phyloP scores from a whole-genome alignment of 106 monocot genomes.

The Acorus gramineus region DNA sequence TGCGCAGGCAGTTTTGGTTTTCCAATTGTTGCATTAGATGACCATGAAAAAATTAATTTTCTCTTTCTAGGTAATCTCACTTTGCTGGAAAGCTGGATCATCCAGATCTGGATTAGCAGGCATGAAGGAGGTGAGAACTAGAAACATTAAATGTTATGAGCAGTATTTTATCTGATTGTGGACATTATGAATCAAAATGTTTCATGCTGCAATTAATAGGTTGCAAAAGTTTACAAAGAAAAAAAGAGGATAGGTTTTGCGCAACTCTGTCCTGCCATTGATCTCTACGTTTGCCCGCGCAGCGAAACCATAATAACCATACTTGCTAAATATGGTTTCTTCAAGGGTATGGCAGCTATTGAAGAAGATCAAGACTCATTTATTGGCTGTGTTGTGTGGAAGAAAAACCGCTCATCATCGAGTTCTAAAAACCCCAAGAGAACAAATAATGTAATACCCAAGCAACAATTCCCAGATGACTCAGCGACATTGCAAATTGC shows the following conservation, averaged over 20 bases:
- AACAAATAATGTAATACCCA: conserved; percentile 7
- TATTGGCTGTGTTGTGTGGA: conserved; percentile 76
- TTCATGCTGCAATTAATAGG: conserved; percentile 15
- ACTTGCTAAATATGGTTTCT: conserved; percentile 73
- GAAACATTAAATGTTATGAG: too few species aligned
- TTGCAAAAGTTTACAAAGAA: conserved; percentile 45
- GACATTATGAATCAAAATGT: neutral
- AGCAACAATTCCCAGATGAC: conserved; percentile 12
- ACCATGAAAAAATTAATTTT: neutral
- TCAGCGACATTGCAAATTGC: conserved; percentile 7
- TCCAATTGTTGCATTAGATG: too few species aligned
- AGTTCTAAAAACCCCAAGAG: conserved; percentile 18
- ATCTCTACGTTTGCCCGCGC: conserved; percentile 74
- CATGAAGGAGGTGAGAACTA: conserved; percentile 54
- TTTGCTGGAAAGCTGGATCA: conserved; percentile 66
- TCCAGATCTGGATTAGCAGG: conserved; percentile 38
- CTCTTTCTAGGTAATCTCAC: conserved; percentile 53
- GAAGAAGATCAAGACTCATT: conserved; percentile 65
- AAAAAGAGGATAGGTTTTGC: conserved; percentile 61
- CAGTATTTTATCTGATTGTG: too few species aligned
- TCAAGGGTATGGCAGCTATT: conserved; percentile 60
- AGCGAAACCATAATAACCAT: conserved; percentile 72
- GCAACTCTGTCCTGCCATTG: conserved; percentile 39
- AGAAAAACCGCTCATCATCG: conserved; percentile 24
- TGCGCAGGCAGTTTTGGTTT: too few species aligned